Conservation (phyloP, 2,329 filamentous ascomycete species). For the Coccinonectria pachysandricola region DNA sequence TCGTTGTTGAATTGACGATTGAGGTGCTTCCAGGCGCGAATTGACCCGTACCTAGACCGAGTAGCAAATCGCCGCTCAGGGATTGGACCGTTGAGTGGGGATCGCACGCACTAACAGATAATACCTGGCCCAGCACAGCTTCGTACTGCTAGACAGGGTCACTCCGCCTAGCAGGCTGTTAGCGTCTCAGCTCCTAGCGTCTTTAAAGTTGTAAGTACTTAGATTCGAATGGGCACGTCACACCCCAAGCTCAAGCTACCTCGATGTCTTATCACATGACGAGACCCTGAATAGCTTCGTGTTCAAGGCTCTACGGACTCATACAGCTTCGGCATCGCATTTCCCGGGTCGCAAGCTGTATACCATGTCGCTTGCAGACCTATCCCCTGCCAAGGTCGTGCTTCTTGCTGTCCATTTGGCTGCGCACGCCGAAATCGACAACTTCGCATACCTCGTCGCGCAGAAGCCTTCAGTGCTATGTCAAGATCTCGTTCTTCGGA, state of each 20-base stretch:
- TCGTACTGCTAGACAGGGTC: too few relatives aligned
- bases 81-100: conserved; percentile 12
- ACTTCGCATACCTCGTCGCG: conserved; percentile 49
- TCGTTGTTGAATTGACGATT: conserved; percentile 15
- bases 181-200: too few relatives aligned
- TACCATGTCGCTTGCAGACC: too few relatives aligned
- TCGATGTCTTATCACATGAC: too few relatives aligned
- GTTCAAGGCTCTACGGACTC: too few relatives aligned
- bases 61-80: conserved; percentile 14
- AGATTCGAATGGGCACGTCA: too few relatives aligned
- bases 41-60: conserved; percentile 18
- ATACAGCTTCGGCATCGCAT: too few relatives aligned
- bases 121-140: too few relatives aligned
- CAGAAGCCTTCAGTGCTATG: conserved; percentile 47
- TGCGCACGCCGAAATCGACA: conserved; percentile 52
- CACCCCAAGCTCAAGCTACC: too few relatives aligned
- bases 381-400: conserved; percentile 58
- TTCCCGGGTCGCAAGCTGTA: too few relatives aligned
- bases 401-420: conserved; percentile 65
- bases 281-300: too few relatives aligned
- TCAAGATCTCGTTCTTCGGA: conserved; percentile 56
- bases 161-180: neutral
- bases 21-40: conserved; percentile 12
- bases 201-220: too few relatives aligned
- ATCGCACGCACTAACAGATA: conserved; percentile 1